These are phyloP conservation scores for Penicillium verrucosum DNA, from an alignment of 2,329 filamentous ascomycete species.

Conservation along the genomic window DNA sequence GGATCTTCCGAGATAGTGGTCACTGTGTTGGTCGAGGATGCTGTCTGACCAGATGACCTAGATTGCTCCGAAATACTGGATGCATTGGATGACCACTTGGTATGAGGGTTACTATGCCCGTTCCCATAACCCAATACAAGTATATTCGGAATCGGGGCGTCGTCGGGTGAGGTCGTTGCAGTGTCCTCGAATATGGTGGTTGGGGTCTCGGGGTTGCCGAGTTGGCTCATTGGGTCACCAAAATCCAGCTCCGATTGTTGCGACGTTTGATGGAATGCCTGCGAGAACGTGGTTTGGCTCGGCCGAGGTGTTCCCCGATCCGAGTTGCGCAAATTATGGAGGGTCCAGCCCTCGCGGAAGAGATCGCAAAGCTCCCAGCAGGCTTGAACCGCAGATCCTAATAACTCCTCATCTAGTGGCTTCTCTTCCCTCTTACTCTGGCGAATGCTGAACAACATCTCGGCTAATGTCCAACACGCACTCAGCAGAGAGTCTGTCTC, in stretches of 20 bases:
- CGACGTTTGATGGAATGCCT: conserved; percentile 50
- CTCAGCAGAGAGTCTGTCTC: conserved; percentile 80
- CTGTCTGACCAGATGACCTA: conserved; percentile 54
- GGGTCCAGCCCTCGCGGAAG: conserved; percentile 88
- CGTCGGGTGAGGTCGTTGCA: conserved; percentile 77
- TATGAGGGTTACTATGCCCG: conserved; percentile 50
- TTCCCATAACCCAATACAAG: conserved; percentile 73
- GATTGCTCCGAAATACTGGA: conserved; percentile 78
- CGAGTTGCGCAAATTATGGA: conserved; percentile 62
- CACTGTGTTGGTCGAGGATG: conserved; percentile 46
- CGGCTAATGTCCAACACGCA: conserved; percentile 85
- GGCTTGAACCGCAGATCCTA: conserved; percentile 83
- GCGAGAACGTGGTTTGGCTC: conserved; percentile 72
- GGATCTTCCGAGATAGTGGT: conserved; percentile 61
- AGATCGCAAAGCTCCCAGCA: conserved; percentile 95
- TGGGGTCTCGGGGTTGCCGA: conserved; percentile 71
- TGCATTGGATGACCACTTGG: conserved; percentile 72
- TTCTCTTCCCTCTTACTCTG: conserved; percentile 75
- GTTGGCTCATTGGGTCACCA: conserved; percentile 25
- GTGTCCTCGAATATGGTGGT: conserved; percentile 95
- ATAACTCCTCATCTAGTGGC: conserved; percentile 72
- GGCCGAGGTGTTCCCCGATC: conserved; percentile 82
- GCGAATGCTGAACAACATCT: conserved; percentile 87
- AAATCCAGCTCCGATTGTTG: conserved; percentile 39
- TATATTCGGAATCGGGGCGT: conserved; percentile 79